Evolutionary conservation across 768 basidiomycete species (phyloP).

Genomic region (Asterophora parasitica): DNA sequence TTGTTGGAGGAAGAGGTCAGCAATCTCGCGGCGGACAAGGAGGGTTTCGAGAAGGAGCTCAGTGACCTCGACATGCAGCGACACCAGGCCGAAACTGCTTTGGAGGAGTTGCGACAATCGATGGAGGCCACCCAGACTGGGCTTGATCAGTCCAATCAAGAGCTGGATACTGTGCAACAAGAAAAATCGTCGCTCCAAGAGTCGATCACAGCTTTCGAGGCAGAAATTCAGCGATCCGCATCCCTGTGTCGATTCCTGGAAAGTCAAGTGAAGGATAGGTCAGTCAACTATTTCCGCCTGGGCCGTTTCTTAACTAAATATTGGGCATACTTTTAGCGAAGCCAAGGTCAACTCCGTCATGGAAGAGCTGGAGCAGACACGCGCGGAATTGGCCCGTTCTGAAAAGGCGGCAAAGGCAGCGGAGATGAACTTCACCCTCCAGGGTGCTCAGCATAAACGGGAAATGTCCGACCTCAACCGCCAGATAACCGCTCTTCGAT

Average conservation of each 20-base stretch:
- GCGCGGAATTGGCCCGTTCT: slow-evolving; percentile 41
- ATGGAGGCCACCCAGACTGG: slow-evolving; percentile 32
- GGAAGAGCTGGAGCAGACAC: slow-evolving; percentile 36
- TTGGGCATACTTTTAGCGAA: slow-evolving; percentile 36
- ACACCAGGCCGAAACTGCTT: slow-evolving; percentile 27
- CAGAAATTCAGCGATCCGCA: slow-evolving; percentile 59
- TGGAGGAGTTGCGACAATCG: slow-evolving; percentile 31
- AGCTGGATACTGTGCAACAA: slow-evolving; percentile 35
- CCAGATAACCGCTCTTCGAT: slow-evolving; percentile 48
- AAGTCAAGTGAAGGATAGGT: slow-evolving; percentile 61
- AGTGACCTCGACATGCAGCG: slow-evolving; percentile 21
- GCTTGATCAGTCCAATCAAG: slow-evolving; percentile 35
- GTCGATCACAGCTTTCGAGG: slow-evolving; percentile 53
- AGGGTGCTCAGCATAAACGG: slow-evolving; percentile 63
- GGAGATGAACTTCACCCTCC: slow-evolving; percentile 62
- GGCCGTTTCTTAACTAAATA: background rate
- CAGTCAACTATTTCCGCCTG: slow-evolving; percentile 14
- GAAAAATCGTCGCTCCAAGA: slow-evolving; percentile 52
- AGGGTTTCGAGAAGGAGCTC: slow-evolving; percentile 28
- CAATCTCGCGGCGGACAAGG: slow-evolving; percentile 27
- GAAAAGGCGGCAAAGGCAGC: slow-evolving; percentile 58
- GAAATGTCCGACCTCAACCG: slow-evolving; percentile 52
- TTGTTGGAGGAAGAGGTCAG: slow-evolving; percentile 36
- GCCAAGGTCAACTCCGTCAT: slow-evolving; percentile 33
- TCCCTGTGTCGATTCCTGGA: slow-evolving; percentile 62